Evolutionary conservation across 1,139 yeast genomes (phyloP).

Genomic region (Magnusiomyces suaveolens): DNA sequence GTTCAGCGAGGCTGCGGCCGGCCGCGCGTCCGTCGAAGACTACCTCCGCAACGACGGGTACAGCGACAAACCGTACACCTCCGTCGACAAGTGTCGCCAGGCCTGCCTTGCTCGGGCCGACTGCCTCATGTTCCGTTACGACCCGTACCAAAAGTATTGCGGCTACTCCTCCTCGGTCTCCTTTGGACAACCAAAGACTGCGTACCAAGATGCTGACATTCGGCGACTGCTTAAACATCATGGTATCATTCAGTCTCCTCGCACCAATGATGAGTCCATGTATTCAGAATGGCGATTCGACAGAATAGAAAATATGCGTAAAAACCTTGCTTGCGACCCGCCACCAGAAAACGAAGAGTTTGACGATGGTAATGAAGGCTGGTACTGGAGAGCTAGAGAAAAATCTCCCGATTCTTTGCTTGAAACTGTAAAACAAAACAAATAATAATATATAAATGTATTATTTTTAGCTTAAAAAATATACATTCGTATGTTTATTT

Average conservation of each 20-base stretch:
- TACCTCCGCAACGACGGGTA: conserved; percentile 10
- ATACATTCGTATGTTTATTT: background rate
- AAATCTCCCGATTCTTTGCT: background rate
- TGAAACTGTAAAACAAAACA: background rate
- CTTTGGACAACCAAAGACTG: conserved; percentile 22
- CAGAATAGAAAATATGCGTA: conserved; percentile 21
- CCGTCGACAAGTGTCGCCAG: conserved; percentile 21
- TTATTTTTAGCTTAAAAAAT: too few species aligned
- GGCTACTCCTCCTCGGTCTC: conserved; percentile 25
- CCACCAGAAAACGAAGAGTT: conserved; percentile 18
- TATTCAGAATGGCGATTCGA: conserved; percentile 15
- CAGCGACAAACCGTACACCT: conserved; percentile 18
- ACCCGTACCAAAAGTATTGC: conserved; percentile 26
- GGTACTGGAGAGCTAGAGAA: conserved; percentile 26
- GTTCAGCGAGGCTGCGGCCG: conserved; percentile 13
- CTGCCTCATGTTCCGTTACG: conserved; percentile 29
- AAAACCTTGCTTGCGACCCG: conserved; percentile 21
- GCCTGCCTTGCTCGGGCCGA: conserved; percentile 22
- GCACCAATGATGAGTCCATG: conserved; percentile 9
- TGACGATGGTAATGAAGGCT: conserved; percentile 28
- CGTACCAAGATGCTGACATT: conserved; percentile 16
- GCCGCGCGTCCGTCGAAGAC: conserved; percentile 10
- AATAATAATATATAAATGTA: background rate
- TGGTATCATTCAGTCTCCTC: conserved; percentile 9
- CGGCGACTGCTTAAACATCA: conserved; percentile 7